Evolutionary conservation across 495 filamentous ascomycete species (phyloP), one percentile per base, ranked within the genome.

Genomic region (Mytilinidion resinicola): DNA sequence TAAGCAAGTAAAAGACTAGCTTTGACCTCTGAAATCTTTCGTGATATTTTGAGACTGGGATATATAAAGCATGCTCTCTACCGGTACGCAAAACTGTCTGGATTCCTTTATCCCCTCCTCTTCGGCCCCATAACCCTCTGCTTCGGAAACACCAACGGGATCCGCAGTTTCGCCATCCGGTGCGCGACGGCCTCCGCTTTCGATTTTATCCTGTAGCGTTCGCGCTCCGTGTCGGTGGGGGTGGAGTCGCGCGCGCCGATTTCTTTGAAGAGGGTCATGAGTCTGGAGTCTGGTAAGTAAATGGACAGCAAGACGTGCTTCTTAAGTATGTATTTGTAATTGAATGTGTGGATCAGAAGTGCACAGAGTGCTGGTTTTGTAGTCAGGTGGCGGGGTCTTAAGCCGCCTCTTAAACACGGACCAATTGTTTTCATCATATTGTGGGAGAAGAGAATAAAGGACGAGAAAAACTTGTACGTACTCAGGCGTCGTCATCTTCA

Each of bases 61-160:
- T 30, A 35, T 37, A 19, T 4, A 30, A n/a, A 12, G n/a, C 30
- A 38, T 8, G n/a, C 17, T 38, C n/a, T n/a, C n/a, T n/a, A n/a
- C n/a, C n/a, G n/a, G n/a, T n/a, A n/a, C n/a, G n/a, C n/a, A n/a
- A n/a, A n/a, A n/a, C n/a, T n/a, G n/a, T n/a, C n/a, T n/a, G n/a
- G n/a, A n/a, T n/a, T n/a, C n/a, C n/a, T n/a, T 9, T 25, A 19
- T 85, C 21, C 80, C 78, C 0, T 86, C 81, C 62, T 90, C 81
- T 61, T 84, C 39, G 51, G 35, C 49, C 17, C 21, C 38, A 52
- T 56, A 20, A 50, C 42, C 37, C 66, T 55, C 58, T 60, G 53
- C 74, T 82, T 87, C 0, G 93, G 93, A 67, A 97, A 96, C 55
- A 85, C 80, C 55, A 96, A 73, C 1, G 95, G 95, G 52, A 96